Conservation (phyloP, 768 basidiomycete species). For the Leucogyrophana mollusca region DNA sequence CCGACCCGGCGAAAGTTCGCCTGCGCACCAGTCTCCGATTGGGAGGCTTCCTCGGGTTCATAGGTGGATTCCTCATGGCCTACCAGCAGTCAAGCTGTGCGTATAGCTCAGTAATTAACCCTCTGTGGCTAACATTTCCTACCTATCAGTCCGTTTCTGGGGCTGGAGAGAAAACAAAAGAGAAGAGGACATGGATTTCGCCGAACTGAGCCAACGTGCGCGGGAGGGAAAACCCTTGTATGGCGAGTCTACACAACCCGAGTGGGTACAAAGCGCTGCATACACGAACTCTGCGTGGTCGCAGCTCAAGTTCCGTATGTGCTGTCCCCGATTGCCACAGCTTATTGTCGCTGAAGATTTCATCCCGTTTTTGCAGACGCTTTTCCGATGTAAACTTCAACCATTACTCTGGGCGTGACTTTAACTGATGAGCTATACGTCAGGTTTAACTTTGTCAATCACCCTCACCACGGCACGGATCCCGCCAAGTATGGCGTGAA, state of each 20-base stretch:
- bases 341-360: too few relatives aligned
- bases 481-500: conserved; percentile 70
- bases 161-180: conserved; percentile 89
- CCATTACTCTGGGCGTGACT: neutral
- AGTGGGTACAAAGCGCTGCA: conserved; percentile 85
- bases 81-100: conserved; percentile 88
- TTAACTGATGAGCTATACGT: conserved; percentile 11
- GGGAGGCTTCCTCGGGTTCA: conserved; percentile 78
- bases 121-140: conserved; percentile 8
- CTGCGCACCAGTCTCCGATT: conserved; percentile 44
- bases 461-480: conserved; percentile 83
- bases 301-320: conserved; percentile 89
- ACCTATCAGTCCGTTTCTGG: conserved; percentile 80
- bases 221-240: conserved; percentile 82
- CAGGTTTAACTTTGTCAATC: conserved; percentile 96
- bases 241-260: conserved; percentile 78
- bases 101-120: conserved; percentile 30
- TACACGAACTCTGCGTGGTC: conserved; percentile 88
- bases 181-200: conserved; percentile 75
- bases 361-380: conserved; percentile 47
- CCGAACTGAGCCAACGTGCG: conserved; percentile 75
- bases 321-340: conserved; percentile 8
- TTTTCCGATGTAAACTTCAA: conserved; percentile 68
- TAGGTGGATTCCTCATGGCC: conserved; percentile 89
- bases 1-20: conserved; percentile 39